phyloP scores from a whole-genome alignment of 2,329 filamentous ascomycete species.

The Pseudogymnoascus sp. region DNA sequence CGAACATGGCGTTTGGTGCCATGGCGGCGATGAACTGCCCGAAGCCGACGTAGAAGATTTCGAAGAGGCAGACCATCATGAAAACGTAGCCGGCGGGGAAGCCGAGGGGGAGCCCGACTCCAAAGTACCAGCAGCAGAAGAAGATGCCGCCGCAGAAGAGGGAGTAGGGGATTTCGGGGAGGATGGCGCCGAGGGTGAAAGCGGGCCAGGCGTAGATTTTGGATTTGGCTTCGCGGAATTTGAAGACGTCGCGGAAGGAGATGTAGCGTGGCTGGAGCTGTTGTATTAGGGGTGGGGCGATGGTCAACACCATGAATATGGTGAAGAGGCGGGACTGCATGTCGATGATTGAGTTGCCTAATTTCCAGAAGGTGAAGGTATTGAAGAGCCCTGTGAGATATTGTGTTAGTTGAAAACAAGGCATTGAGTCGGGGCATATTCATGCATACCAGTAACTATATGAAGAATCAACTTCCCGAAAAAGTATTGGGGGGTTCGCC shows the following conservation, averaged over 20 bases:
- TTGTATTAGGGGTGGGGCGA: constrained; percentile 64
- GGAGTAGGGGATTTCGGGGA: constrained; percentile 65
- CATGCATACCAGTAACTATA: constrained; percentile 44
- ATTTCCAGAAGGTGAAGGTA: constrained; percentile 59
- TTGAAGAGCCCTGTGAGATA: constrained; percentile 50
- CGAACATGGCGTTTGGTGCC: constrained; percentile 58
- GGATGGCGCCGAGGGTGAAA: constrained; percentile 56
- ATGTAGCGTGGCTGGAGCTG: constrained; percentile 67
- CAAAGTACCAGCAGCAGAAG: constrained; percentile 56
- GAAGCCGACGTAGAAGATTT: constrained; percentile 58
- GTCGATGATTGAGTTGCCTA: constrained; percentile 49
- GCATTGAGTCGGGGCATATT: constrained; percentile 47
- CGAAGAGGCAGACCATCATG: constrained; percentile 51
- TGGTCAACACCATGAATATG: constrained; percentile 66
- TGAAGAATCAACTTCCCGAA: constrained; percentile 56
- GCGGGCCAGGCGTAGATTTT: constrained; percentile 73
- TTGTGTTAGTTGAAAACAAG: background rate
- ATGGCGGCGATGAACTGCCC: constrained; percentile 62
- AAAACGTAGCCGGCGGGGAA: constrained; percentile 56
- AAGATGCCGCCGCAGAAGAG: constrained; percentile 59
- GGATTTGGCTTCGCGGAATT: constrained; percentile 60
- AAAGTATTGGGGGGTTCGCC: constrained; percentile 55
- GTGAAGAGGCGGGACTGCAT: constrained; percentile 66
- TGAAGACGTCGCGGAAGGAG: constrained; percentile 56
- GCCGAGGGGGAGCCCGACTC: constrained; percentile 43